phyloP scores from a whole-genome alignment of 495 filamentous ascomycete genomes.

The Hyaloscypha hepaticicola region DNA sequence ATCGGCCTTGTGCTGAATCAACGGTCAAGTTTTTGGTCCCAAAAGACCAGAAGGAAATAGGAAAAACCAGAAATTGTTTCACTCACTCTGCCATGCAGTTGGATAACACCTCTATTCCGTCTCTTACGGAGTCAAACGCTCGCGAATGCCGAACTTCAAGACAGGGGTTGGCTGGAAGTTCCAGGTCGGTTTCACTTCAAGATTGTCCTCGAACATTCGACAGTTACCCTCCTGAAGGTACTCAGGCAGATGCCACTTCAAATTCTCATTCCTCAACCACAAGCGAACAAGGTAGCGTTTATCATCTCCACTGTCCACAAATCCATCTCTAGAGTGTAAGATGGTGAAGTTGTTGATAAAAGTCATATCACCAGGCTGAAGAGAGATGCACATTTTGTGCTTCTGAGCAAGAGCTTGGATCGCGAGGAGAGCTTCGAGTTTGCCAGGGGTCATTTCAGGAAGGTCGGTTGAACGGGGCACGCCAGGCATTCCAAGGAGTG shows the following conservation, averaged over 20 bases:
- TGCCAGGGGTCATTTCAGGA: conserved; percentile 41
- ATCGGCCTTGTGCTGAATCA: too few relatives aligned
- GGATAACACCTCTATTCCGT: too few relatives aligned
- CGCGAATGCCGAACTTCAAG: not conserved
- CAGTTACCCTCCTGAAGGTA: not conserved
- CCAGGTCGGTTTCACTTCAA: not conserved
- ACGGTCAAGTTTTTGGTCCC: too few relatives aligned
- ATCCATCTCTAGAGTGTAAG: conserved; percentile 65
- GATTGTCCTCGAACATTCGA: not conserved
- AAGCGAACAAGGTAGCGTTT: conserved; percentile 41
- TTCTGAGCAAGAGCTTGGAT: conserved; percentile 60
- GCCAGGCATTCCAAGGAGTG: too few relatives aligned
- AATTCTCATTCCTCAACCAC: conserved; percentile 40
- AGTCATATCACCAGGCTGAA: conserved; percentile 66
- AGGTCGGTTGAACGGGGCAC: too few relatives aligned
- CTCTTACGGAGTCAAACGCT: not conserved
- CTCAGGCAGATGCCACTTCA: conserved; percentile 40
- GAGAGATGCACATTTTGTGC: conserved; percentile 52
- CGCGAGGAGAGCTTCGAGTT: conserved; percentile 62
- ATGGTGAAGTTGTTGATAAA: conserved; percentile 74
- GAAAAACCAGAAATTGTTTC: too few relatives aligned
- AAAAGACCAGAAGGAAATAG: too few relatives aligned
- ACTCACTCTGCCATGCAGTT: too few relatives aligned
- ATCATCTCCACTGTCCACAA: conserved; percentile 44
- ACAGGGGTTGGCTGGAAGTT: not conserved